Percentiles rank a stretch among this genome's conserved stretches.
These are phyloP conservation scores for Carallia brachiata DNA, from an alignment of 345 rosid species.

Conservation along the genomic window DNA sequence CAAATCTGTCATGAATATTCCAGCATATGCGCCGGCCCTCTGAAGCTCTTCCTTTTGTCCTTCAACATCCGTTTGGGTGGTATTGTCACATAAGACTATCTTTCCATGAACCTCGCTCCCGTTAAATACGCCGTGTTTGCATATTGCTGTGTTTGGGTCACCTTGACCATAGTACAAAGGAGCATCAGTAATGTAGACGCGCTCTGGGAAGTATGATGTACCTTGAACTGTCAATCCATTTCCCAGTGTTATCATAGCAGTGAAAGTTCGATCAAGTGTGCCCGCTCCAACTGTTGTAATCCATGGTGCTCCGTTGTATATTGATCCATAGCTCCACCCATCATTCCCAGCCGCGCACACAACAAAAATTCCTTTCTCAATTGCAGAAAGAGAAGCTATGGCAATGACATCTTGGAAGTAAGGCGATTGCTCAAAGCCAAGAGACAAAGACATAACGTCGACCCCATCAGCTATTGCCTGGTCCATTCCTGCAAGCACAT, in stretches of 20 bases:
- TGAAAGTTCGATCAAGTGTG: slow-evolving; percentile 39
- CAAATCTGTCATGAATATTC: slow-evolving; percentile 26
- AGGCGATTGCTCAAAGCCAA: slow-evolving; percentile 37
- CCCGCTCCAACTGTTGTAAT: slow-evolving; percentile 47
- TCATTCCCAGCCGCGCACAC: slow-evolving; percentile 53
- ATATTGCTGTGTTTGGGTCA: slow-evolving; percentile 17
- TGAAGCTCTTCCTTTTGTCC: slow-evolving; percentile 26
- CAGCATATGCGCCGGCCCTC: slow-evolving; percentile 35
- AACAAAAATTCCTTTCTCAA: slow-evolving; percentile 46
- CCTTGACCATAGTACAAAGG: slow-evolving; percentile 27
- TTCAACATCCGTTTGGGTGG: not conserved
- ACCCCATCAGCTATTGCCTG: slow-evolving; percentile 67
- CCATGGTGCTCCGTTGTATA: slow-evolving; percentile 45
- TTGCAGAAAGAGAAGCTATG: slow-evolving; percentile 53
- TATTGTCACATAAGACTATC: slow-evolving; percentile 38
- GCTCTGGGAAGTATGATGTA: slow-evolving; percentile 31
- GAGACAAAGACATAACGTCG: slow-evolving; percentile 55
- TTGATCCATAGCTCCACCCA: slow-evolving; percentile 22
- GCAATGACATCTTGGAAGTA: slow-evolving; percentile 45
- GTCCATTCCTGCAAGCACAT: slow-evolving; percentile 69
- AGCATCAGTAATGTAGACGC: slow-evolving; percentile 23
- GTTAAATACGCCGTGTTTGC: slow-evolving; percentile 22
- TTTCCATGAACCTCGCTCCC: slow-evolving; percentile 26
- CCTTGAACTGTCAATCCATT: slow-evolving; percentile 28
- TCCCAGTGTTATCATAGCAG: slow-evolving; percentile 25